A percentile compares a stretch with the other conserved stretches of the same genome.
These are phyloP conservation scores for Medicago arabica DNA, from an alignment of 306 rosid species.

Conservation along the genomic window DNA sequence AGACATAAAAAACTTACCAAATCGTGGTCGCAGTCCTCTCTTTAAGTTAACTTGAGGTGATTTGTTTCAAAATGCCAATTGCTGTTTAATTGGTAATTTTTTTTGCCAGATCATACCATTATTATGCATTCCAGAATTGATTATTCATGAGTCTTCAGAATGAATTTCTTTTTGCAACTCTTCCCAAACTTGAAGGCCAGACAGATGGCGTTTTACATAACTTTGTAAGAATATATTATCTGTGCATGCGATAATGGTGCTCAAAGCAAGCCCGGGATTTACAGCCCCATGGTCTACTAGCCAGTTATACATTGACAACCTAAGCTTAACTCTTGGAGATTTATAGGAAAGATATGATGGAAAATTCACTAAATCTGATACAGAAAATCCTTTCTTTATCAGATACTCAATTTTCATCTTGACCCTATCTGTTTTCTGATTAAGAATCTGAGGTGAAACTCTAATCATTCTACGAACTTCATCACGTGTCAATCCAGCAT, in stretches of 20 bases:
- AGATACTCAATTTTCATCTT: conserved; percentile 63
- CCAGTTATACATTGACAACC: conserved; percentile 76
- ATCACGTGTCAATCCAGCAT: conserved; percentile 63
- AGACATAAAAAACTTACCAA: background rate
- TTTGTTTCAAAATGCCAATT: conserved; percentile 13
- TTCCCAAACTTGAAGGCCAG: conserved; percentile 70
- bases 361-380: conserved; percentile 59
- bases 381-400: conserved; percentile 63
- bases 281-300: conserved; percentile 59
- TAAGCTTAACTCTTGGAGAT: conserved; percentile 58
- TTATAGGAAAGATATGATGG: conserved; percentile 67
- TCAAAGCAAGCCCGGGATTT: conserved; percentile 53
- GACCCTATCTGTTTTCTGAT: conserved; percentile 58
- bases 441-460: conserved; percentile 72
- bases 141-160: conserved; percentile 30
- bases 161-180: conserved; percentile 53
- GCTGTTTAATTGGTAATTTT: conserved; percentile 15
- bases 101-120: conserved; percentile 21
- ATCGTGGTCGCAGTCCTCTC: background rate
- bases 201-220: conserved; percentile 69
- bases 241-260: conserved; percentile 66
- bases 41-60: conserved; percentile 1
- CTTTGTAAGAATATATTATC: conserved; percentile 49
- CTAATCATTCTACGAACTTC: conserved; percentile 60
- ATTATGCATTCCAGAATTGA: conserved; percentile 4